phyloP scores from a whole-genome alignment of 768 basidiomycete species.

The Mycena metata region DNA sequence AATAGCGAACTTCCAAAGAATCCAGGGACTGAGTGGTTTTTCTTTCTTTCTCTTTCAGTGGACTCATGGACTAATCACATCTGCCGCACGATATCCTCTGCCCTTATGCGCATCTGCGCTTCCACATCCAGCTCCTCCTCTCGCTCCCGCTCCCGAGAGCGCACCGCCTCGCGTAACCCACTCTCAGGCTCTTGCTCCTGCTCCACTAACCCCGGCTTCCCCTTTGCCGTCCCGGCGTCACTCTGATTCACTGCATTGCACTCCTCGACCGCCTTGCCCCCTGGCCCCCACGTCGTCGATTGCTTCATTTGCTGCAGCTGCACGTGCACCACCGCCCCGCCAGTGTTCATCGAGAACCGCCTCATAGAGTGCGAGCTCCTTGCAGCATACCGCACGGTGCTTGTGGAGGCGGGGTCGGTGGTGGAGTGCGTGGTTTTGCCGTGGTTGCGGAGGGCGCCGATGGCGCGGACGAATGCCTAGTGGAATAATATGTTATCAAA shows the following conservation, averaged over 20 bases:
- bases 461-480: constrained; percentile 15
- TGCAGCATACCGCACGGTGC: not conserved
- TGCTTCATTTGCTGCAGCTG: not conserved
- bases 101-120: constrained; percentile 11
- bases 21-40: constrained; percentile 22
- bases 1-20: constrained; percentile 20
- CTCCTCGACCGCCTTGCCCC: constrained; percentile 3
- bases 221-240: constrained; percentile 15
- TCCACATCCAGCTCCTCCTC: constrained; percentile 10
- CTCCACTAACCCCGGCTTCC: constrained; percentile 22
- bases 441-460: constrained; percentile 2
- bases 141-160: constrained; percentile 7
- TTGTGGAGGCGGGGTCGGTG: constrained; percentile 4
- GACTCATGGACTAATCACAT: not conserved
- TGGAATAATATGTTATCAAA: constrained; percentile 4
- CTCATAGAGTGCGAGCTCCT: constrained; percentile 9
- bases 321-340: constrained; percentile 5
- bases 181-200: constrained; percentile 19
- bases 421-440: not conserved
- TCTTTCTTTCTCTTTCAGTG: not conserved
- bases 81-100: too few species aligned
- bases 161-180: constrained; percentile 7
- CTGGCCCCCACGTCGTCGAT: constrained; percentile 6
- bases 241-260: constrained; percentile 17
- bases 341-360: constrained; percentile 21